Evolutionary conservation across 148 eudicot genomes (phyloP), one percentile per base, ranked within the genome.

Genomic region (Chenopodium berlandieri): DNA sequence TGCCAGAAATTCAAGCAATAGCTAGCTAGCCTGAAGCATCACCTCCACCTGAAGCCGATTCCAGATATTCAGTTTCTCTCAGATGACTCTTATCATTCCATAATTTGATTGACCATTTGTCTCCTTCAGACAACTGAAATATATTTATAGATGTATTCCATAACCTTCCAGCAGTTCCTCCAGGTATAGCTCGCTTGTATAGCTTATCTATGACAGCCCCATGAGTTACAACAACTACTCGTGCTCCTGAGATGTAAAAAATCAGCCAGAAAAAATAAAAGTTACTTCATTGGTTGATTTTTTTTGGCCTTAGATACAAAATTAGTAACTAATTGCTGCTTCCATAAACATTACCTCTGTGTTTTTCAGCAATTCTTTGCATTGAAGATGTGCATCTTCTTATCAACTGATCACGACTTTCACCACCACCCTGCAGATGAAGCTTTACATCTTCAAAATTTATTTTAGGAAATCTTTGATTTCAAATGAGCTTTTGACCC

Each of bases 61-160:
- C 77, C 56, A 90, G 79, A 82, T 87, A 84, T 12, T 88, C 87
- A 0, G 85, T 87, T 78, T 84, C 79, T 25, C 84, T 84, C 4
- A 95, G 93, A 84, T 95, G 96, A 75, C 92, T 89, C 69, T 85
- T 85, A 83, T 95, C 97, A 16, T 92, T 93, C 98, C 96, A 93
- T 66, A 83, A 37, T 81, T 92, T 89, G 71, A 95, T 78, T 66
- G 86, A 78, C 98, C 98, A 95, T 46, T 65, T 30, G 78, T 84
- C 90, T 12, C 84, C 88, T 52, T 86, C 87, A 34, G 90, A 89
- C 74, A 93, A 40, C 81, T 86, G 92, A 82, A 95, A 82, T 76
- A 93, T 83, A 78, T 85, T 86, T 32, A 95, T 79, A 31, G 97
- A 95, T 2, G 96, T 86, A 82, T 93, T 95, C 65, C 73, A 80